Base-by-base conservation (phyloP, 2,329 filamentous ascomycete species). In the Aureobasidium mangrovei region DNA sequence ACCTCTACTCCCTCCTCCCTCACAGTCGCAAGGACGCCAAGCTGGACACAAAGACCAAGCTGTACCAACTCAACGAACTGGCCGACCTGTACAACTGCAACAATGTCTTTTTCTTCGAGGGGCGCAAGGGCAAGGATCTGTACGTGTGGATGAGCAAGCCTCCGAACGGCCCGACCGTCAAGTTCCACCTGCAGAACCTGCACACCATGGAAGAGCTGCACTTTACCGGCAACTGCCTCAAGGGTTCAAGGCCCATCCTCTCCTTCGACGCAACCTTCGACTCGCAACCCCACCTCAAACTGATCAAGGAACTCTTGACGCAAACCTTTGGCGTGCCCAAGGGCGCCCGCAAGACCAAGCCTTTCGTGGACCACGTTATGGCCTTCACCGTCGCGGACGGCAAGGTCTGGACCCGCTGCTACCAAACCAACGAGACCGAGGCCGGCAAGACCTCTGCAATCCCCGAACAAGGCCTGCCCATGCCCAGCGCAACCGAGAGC, bases 161-260 rank as follows among this genome's bases (percentile, higher is more conserved):
- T 2, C 93, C 91, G 4, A 95, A 91, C 63, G 86, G 86, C 0
- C 86, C 85, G 31, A 85, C 83, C 1, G 74, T 85, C 59, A 85
- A 85, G 64, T 79, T 93, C 70, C 87, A 93, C 66, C 76, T 89
- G 49, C 88, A 93, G 49, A 70, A 70, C 55, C 57, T 96, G 66
- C 91, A 96, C 73, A 96, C 91, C 7, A 95, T 94, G 88, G 89
- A 91, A 66, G 93, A 98, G 70, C 77, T 98, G 35, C 88, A 95
- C 66, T 97, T 98, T 70, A 91, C 90, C 12, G 93, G 93, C 53
- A 98, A 98, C 76, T 96, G 91, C 69, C 76, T 97, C 58, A 96
- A 95, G 73, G 93, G 93, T 56, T 93, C 88, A 29, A 79, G 93
- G 35, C 91, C 93, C 1, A 77, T 98, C 38, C 82, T 98, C 55